Conservation (phyloP, 192 early-diverging fungal genomes). For the Rhizophagus clarus region DNA sequence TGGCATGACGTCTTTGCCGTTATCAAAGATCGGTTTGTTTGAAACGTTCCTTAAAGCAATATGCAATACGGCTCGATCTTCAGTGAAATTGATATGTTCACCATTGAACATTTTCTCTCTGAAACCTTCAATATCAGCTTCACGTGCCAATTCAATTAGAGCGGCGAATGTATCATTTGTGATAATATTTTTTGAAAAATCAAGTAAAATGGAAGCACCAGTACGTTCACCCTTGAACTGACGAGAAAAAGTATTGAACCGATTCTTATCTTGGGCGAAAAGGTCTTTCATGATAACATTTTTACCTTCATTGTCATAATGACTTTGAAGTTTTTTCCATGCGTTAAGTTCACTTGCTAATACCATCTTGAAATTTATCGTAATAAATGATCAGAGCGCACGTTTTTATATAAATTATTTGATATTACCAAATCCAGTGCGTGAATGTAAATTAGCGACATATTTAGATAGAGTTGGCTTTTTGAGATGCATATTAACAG, state of each 20-base stretch:
- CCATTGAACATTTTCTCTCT: slow-evolving; percentile 94
- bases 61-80: slow-evolving; percentile 95
- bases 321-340: slow-evolving; percentile 88
- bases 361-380: slow-evolving; percentile 52
- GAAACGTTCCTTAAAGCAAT: slow-evolving; percentile 90
- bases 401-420: too few relatives aligned
- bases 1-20: slow-evolving; percentile 75
- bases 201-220: slow-evolving; percentile 76
- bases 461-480: too few relatives aligned
- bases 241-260: slow-evolving; percentile 80
- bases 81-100: slow-evolving; percentile 95
- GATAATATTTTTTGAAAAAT: slow-evolving; percentile 97
- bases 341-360: slow-evolving; percentile 73
- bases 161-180: slow-evolving; percentile 78
- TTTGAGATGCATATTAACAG: too few relatives aligned
- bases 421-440: too few relatives aligned
- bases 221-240: slow-evolving; percentile 66
- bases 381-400: too few relatives aligned
- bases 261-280: slow-evolving; percentile 72
- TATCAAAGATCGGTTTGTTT: slow-evolving; percentile 82
- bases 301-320: slow-evolving; percentile 81
- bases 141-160: slow-evolving; percentile 80
- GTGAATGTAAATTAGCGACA: too few relatives aligned
- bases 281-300: slow-evolving; percentile 76
- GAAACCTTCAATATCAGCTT: slow-evolving; percentile 84